phyloP scores from a whole-genome alignment of 768 basidiomycete species.

The Psilocybe azurescens region DNA sequence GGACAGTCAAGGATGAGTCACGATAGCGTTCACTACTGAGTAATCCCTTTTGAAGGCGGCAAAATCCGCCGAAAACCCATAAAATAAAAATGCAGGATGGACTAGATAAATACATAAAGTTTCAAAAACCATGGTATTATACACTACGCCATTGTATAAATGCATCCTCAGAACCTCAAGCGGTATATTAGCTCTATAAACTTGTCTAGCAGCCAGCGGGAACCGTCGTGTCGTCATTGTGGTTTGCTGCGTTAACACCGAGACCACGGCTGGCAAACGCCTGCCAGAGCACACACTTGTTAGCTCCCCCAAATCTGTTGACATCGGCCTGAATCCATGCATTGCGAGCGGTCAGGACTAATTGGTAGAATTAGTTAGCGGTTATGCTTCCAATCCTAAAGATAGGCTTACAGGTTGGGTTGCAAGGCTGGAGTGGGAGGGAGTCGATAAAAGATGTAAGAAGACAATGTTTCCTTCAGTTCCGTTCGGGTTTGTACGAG shows the following conservation, averaged over 20 bases:
- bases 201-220: conserved; percentile 25
- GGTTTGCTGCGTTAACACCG: conserved; percentile 25
- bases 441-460: conserved; percentile 27
- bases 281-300: conserved; percentile 32
- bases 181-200: too few species aligned
- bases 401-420: conserved; percentile 26
- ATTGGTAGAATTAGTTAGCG: neutral
- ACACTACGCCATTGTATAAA: too few species aligned
- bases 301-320: conserved; percentile 33
- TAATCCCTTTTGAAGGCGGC: too few species aligned
- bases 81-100: too few species aligned
- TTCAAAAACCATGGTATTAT: too few species aligned
- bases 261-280: conserved; percentile 34
- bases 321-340: conserved; percentile 57
- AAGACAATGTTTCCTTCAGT: conserved; percentile 27
- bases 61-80: too few species aligned
- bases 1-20: too few species aligned
- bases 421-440: conserved; percentile 29
- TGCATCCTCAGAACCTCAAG: too few species aligned
- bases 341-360: conserved; percentile 40
- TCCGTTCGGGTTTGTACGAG: conserved; percentile 28
- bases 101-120: too few species aligned
- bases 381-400: neutral
- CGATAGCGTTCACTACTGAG: too few species aligned
- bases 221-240: conserved; percentile 22